A percentile compares a stretch with the other conserved stretches of the same genome.
phyloP scores from a whole-genome alignment of 768 basidiomycete species.

The Mycena indigotica region DNA sequence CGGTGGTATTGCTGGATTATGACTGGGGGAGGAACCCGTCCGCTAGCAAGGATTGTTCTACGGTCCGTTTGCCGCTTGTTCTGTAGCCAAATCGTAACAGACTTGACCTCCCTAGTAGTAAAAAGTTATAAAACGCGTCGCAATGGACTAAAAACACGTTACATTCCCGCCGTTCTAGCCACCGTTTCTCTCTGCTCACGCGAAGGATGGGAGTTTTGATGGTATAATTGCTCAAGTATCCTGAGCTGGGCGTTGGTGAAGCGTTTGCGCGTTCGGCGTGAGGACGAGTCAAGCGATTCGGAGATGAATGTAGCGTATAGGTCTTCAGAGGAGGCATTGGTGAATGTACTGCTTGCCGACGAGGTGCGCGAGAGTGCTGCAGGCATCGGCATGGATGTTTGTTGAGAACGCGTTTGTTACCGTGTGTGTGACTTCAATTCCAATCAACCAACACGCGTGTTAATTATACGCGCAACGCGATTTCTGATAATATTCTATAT shows the following conservation, averaged over 20 bases:
- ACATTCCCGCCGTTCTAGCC: conserved; percentile 66
- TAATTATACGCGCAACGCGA: not conserved
- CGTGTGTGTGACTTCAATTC: not conserved
- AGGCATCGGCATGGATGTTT: not conserved
- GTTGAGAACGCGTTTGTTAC: not conserved
- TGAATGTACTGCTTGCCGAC: conserved; percentile 52
- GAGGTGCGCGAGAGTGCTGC: conserved; percentile 54
- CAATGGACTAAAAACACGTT: conserved; percentile 33
- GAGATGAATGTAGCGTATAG: conserved; percentile 37
- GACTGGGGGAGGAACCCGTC: conserved; percentile 27
- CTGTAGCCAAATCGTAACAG: conserved; percentile 83
- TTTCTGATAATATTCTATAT: no score
- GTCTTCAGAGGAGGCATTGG: conserved; percentile 47
- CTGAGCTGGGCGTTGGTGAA: conserved; percentile 70
- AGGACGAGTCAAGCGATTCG: conserved; percentile 35
- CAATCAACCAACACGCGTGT: not conserved
- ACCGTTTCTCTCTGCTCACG: conserved; percentile 70
- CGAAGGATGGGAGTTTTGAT: conserved; percentile 73
- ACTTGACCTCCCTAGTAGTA: conserved; percentile 58
- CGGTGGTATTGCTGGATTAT: conserved; percentile 35
- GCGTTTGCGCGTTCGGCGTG: conserved; percentile 67
- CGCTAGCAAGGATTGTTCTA: conserved; percentile 50
- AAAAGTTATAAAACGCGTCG: conserved; percentile 16
- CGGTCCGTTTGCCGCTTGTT: conserved; percentile 77
- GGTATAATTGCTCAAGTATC: conserved; percentile 74